Evolutionary conservation across 2,329 filamentous ascomycete species (phyloP).

Genomic region (Arthrobotrys megalospora): DNA sequence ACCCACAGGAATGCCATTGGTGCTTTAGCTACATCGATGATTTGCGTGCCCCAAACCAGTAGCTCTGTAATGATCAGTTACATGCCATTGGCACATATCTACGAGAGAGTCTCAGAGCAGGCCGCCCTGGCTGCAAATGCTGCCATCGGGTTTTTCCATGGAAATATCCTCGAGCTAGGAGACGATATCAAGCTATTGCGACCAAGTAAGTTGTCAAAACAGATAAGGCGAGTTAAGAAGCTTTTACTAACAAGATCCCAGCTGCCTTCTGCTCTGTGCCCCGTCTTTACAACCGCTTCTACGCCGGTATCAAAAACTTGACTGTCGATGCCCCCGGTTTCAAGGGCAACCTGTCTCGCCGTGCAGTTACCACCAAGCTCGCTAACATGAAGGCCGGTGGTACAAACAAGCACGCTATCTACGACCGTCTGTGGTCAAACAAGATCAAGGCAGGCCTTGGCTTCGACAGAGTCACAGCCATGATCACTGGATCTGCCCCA

Average conservation of each 20-base stretch:
- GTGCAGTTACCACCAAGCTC: conserved; percentile 84
- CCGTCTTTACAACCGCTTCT: conserved; percentile 91
- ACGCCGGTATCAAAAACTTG: conserved; percentile 82
- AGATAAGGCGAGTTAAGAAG: neutral
- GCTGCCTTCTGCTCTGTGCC: conserved; percentile 86
- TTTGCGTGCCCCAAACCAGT: conserved; percentile 70
- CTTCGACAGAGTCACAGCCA: conserved; percentile 78
- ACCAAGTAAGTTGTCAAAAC: conserved; percentile 72
- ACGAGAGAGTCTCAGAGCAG: conserved; percentile 87
- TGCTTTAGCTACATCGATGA: conserved; percentile 74
- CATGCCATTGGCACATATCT: conserved; percentile 94
- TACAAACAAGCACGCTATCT: conserved; percentile 82
- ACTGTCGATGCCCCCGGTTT: conserved; percentile 85
- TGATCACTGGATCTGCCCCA: conserved; percentile 91
- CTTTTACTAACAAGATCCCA: conserved; percentile 13
- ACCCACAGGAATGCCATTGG: conserved; percentile 86
- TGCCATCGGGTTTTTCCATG: conserved; percentile 91
- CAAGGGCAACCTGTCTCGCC: conserved; percentile 83
- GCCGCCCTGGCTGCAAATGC: conserved; percentile 79
- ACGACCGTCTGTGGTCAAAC: conserved; percentile 89
- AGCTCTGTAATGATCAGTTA: conserved; percentile 83
- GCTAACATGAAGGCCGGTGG: conserved; percentile 83
- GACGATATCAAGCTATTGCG: conserved; percentile 91
- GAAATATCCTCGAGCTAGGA: conserved; percentile 85
- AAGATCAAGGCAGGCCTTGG: conserved; percentile 89